These are phyloP conservation scores for Aplosporella prunicola DNA, from an alignment of 2,329 filamentous ascomycete species.

Conservation along the genomic window DNA sequence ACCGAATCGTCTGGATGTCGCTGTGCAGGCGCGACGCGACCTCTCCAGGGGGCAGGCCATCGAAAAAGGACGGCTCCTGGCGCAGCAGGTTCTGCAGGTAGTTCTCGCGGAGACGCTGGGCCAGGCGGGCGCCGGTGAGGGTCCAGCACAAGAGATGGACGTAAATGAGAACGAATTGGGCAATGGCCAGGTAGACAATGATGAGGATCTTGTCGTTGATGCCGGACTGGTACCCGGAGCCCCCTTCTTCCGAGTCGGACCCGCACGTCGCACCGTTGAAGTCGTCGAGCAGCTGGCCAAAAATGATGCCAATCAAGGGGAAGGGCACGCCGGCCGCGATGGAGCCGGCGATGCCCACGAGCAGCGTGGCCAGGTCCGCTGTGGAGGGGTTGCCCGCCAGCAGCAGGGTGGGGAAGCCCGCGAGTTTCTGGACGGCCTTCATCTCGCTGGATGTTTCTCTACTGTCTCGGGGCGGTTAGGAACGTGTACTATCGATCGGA, in stretches of 20 bases:
- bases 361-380: slow-evolving; percentile 12
- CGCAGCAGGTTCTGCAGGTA: slow-evolving; percentile 51
- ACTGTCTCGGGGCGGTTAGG: too few species aligned
- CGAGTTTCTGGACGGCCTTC: too few species aligned
- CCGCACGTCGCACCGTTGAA: slow-evolving; percentile 49
- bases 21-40: slow-evolving; percentile 54
- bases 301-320: slow-evolving; percentile 54
- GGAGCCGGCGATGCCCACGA: slow-evolving; percentile 35
- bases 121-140: slow-evolving; percentile 53
- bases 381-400: slow-evolving; percentile 29
- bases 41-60: slow-evolving; percentile 52
- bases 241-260: slow-evolving; percentile 23
- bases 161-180: slow-evolving; percentile 55
- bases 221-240: slow-evolving; percentile 28
- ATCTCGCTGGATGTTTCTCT: too few species aligned
- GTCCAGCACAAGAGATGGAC: slow-evolving; percentile 55
- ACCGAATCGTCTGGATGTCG: slow-evolving; percentile 58
- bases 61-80: slow-evolving; percentile 56
- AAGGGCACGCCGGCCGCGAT: slow-evolving; percentile 54
- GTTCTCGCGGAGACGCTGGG: slow-evolving; percentile 51
- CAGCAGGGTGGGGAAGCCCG: slow-evolving; percentile 27
- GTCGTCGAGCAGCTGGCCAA: slow-evolving; percentile 53
- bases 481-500: too few species aligned
- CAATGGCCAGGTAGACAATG: slow-evolving; percentile 56
- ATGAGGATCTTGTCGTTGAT: slow-evolving; percentile 50